Conservation (phyloP, 1,284 basidiomycete species). For the Vanrija humicola region DNA sequence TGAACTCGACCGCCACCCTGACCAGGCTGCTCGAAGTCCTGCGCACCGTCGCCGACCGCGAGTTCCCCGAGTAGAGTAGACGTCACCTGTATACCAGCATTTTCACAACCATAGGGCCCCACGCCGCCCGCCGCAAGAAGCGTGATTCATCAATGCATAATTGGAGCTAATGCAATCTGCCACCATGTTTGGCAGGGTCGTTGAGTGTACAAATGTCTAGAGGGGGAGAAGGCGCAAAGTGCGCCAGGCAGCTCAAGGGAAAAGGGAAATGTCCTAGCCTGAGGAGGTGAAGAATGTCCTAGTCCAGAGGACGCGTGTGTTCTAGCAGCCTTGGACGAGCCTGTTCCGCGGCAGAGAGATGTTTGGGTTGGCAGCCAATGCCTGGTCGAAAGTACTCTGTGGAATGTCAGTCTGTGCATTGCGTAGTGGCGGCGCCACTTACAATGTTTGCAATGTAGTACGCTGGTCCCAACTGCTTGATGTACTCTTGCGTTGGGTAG, state of each 20-base stretch:
- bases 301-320: background rate
- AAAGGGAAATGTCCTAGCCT: constrained; percentile 1
- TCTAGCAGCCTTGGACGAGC: constrained; percentile 31
- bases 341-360: constrained; percentile 29
- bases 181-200: too few species aligned
- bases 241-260: background rate
- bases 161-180: too few species aligned
- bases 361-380: background rate
- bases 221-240: background rate
- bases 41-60: constrained; percentile 57
- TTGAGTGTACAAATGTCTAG: too few species aligned
- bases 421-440: constrained; percentile 8
- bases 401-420: background rate
- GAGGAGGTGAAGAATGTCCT: constrained; percentile 3
- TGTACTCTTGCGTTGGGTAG: constrained; percentile 58
- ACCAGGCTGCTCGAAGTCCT: constrained; percentile 52
- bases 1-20: constrained; percentile 48
- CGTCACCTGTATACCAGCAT: background rate
- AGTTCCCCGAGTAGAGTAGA: constrained; percentile 7
- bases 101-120: too few species aligned
- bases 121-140: too few species aligned
- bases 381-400: constrained; percentile 4
- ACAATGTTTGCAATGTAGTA: constrained; percentile 44
- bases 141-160: too few species aligned
- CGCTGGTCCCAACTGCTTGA: constrained; percentile 40